Conservation (phyloP, 2,329 filamentous ascomycete genomes). For the Daldinia sp. region DNA sequence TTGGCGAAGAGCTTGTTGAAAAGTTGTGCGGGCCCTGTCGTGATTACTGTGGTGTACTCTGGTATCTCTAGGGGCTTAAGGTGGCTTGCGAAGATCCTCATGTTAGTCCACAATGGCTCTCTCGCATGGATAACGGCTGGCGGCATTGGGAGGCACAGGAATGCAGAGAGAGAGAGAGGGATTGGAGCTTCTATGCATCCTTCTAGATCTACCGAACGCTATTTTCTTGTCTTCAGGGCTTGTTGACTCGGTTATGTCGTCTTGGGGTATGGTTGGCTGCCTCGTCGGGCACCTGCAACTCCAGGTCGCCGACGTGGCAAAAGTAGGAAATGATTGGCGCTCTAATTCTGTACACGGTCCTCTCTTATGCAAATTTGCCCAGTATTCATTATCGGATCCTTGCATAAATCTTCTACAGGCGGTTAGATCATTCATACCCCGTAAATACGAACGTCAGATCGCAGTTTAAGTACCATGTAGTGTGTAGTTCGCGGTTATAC, state of each 20-base stretch:
- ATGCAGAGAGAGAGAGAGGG: slow-evolving; percentile 15
- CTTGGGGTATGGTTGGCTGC: slow-evolving; percentile 40
- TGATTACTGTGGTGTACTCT: slow-evolving; percentile 9
- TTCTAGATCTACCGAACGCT: slow-evolving; percentile 41
- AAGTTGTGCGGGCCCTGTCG: background rate
- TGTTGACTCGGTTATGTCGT: slow-evolving; percentile 18
- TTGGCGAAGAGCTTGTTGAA: slow-evolving; percentile 19
- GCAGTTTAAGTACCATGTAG: background rate
- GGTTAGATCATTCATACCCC: slow-evolving; percentile 23
- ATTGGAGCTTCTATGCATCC: slow-evolving; percentile 41
- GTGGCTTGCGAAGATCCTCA: slow-evolving; percentile 37
- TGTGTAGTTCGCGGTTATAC: slow-evolving; percentile 12
- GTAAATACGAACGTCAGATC: slow-evolving; percentile 30
- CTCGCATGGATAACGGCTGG: slow-evolving; percentile 29
- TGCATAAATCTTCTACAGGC: slow-evolving; percentile 36
- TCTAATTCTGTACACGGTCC: slow-evolving; percentile 17
- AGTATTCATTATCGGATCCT: slow-evolving; percentile 37
- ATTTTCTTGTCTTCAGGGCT: slow-evolving; percentile 19
- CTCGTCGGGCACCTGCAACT: slow-evolving; percentile 41
- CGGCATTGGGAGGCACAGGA: slow-evolving; percentile 16
- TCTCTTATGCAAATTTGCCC: slow-evolving; percentile 23
- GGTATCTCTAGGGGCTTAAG: slow-evolving; percentile 4
- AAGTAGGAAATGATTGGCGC: slow-evolving; percentile 34
- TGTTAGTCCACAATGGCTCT: slow-evolving; percentile 11
- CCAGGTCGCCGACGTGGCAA: slow-evolving; percentile 38